A percentile compares a stretch with the other conserved stretches of the same genome.
Evolutionary conservation across 148 eudicot genomes (phyloP).

Genomic region (Fagopyrum tataricum): DNA sequence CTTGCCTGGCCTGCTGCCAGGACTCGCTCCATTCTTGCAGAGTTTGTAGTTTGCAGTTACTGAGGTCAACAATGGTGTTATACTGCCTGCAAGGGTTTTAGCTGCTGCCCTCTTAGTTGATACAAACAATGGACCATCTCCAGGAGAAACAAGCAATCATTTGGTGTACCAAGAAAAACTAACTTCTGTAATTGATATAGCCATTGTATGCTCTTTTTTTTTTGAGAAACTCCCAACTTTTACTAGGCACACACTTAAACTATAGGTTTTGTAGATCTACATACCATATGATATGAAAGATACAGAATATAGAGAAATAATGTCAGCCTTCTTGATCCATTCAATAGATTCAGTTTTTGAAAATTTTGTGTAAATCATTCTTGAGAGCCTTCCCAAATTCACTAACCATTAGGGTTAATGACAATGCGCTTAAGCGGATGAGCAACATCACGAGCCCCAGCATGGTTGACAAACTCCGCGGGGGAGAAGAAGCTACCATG

Average conservation of each 20-base stretch:
- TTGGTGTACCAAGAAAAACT: neutral
- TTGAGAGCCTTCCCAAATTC: neutral
- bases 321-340: neutral
- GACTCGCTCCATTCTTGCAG: neutral
- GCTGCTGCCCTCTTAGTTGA: neutral
- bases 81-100: too few relatives aligned
- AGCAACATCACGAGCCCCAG: constrained; percentile 47
- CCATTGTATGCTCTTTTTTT: neutral
- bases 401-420: constrained; percentile 25
- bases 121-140: neutral
- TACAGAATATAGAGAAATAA: neutral
- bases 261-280: constrained; percentile 2
- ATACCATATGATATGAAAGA: constrained; percentile 3
- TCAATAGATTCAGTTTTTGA: neutral
- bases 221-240: neutral
- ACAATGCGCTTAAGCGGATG: constrained; percentile 53
- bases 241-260: neutral
- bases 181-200: neutral
- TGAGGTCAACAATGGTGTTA: neutral
- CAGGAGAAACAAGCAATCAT: neutral
- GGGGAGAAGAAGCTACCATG: constrained; percentile 58
- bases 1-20: neutral
- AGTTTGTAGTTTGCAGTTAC: neutral
- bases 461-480: constrained; percentile 59
- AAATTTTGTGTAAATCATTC: neutral